Conservation (phyloP, 2,329 filamentous ascomycete genomes). For the Didymella arachidicola region DNA sequence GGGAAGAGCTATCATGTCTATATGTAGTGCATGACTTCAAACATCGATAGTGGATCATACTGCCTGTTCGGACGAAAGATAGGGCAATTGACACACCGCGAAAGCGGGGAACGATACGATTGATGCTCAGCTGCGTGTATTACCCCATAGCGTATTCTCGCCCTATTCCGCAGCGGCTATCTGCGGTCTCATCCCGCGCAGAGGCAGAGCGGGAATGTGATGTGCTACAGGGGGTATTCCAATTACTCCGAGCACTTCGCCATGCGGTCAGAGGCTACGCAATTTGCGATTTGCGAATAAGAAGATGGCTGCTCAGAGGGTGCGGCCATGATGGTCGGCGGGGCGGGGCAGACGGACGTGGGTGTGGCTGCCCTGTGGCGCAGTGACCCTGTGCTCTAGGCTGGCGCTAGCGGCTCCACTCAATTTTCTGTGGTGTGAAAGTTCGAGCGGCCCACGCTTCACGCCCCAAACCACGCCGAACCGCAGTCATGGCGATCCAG, state of each 20-base stretch:
- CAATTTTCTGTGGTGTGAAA: conserved; percentile 19
- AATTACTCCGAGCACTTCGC: neutral
- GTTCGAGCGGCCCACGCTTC: conserved; percentile 18
- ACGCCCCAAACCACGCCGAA: conserved; percentile 26
- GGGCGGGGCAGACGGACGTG: neutral
- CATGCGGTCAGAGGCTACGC: neutral
- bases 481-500: conserved; percentile 82
- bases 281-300: neutral
- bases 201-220: neutral
- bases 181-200: neutral
- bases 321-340: neutral
- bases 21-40: neutral
- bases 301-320: neutral
- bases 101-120: neutral
- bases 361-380: conserved; percentile 1
- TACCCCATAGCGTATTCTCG: neutral
- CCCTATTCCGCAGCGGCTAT: neutral
- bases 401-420: conserved; percentile 1
- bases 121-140: neutral
- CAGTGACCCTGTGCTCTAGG: neutral
- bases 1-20: neutral
- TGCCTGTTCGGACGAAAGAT: neutral
- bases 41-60: neutral
- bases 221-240: too few species aligned
- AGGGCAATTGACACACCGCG: neutral